These are phyloP conservation scores for Exophiala spinifera DNA, from an alignment of 2,329 filamentous ascomycete genomes.

Conservation along the genomic window DNA sequence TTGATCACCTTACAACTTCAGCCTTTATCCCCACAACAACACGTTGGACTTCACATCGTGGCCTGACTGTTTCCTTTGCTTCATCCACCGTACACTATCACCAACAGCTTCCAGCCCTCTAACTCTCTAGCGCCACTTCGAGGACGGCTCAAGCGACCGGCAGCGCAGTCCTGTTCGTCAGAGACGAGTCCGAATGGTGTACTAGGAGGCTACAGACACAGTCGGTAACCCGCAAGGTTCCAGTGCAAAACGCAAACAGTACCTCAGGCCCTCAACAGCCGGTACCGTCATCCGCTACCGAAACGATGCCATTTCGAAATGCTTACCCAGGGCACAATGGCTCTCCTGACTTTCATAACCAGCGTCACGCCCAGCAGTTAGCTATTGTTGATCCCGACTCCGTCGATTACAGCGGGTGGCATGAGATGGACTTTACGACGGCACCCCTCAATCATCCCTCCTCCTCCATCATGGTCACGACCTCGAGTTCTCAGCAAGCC, in stretches of 20 bases:
- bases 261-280: neutral
- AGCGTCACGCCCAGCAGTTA: slow-evolving; percentile 19
- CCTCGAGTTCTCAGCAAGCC: slow-evolving; percentile 5
- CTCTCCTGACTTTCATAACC: slow-evolving; percentile 26
- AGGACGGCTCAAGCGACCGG: slow-evolving; percentile 55
- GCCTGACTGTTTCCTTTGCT: slow-evolving; percentile 22
- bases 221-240: too few species aligned
- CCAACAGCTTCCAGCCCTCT: slow-evolving; percentile 44
- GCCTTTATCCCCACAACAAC: slow-evolving; percentile 17
- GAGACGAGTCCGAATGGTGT: neutral
- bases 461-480: slow-evolving; percentile 1
- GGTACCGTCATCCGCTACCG: neutral
- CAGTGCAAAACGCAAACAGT: neutral
- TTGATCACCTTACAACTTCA: slow-evolving; percentile 19
- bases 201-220: too few species aligned
- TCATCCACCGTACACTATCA: slow-evolving; percentile 1
- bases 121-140: slow-evolving; percentile 86
- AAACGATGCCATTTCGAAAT: slow-evolving; percentile 22
- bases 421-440: slow-evolving; percentile 28
- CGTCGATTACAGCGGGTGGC: slow-evolving; percentile 25
- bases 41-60: slow-evolving; percentile 18
- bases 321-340: slow-evolving; percentile 14
- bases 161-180: neutral
- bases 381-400: slow-evolving; percentile 25
- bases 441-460: slow-evolving; percentile 15